Evolutionary conservation across 306 rosid species (phyloP).

Genomic region (Notholithocarpus densiflorus): DNA sequence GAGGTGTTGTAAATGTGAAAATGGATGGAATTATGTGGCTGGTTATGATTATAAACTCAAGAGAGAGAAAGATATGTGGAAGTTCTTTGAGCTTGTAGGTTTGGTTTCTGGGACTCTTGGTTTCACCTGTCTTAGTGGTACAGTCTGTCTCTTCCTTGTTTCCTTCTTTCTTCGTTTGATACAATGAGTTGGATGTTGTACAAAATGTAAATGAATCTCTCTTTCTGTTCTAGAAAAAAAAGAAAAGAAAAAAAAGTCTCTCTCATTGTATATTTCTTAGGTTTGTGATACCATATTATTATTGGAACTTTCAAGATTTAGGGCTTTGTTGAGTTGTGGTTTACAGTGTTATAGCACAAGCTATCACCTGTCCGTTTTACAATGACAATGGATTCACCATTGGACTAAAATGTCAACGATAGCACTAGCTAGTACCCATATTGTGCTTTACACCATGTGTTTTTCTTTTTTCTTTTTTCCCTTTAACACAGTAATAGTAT

Average conservation of each 20-base stretch:
- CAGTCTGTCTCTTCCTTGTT: conserved; percentile 39
- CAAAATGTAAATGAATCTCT: background rate
- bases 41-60: conserved; percentile 10
- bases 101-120: conserved; percentile 40
- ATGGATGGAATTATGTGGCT: conserved; percentile 51
- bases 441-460: no score
- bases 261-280: background rate
- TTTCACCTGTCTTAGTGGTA: conserved; percentile 41
- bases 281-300: background rate
- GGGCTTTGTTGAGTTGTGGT: background rate
- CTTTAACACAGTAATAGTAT: no score
- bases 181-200: background rate
- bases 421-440: no score
- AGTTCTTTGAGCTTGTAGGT: conserved; percentile 25
- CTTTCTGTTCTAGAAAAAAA: background rate
- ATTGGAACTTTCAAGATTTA: background rate
- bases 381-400: no score
- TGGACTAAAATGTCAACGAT: no score
- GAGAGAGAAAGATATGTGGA: conserved; percentile 18
- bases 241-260: background rate
- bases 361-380: no score
- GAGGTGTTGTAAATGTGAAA: conserved; percentile 33
- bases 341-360: no score
- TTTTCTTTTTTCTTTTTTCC: no score
- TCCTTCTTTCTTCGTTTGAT: conserved; percentile 39